Evolutionary conservation across 1,284 basidiomycete species (phyloP).

Genomic region (Marasmius sp.): DNA sequence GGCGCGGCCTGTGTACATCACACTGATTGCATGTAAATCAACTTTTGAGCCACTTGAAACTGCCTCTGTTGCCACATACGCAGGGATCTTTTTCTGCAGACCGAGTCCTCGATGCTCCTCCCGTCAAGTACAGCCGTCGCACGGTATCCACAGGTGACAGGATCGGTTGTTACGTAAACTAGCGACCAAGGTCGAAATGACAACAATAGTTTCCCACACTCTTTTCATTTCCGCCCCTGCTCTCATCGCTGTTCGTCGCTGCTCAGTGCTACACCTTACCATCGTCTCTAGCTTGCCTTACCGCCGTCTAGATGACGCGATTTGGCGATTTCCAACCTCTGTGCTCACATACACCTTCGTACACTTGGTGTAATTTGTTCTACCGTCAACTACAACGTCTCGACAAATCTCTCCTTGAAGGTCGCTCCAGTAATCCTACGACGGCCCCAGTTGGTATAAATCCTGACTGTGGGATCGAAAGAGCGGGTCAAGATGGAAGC

Average conservation of each 20-base stretch:
- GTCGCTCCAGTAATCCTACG: conserved; percentile 36
- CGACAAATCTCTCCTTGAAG: conserved; percentile 31
- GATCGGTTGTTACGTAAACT: neutral
- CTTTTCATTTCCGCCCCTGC: neutral
- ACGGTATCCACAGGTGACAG: neutral
- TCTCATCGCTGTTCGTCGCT: neutral
- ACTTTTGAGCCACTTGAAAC: too few species aligned
- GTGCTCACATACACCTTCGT: conserved; percentile 58
- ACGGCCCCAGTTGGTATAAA: conserved; percentile 60
- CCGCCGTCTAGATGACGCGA: conserved; percentile 16
- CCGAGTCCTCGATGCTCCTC: too few species aligned
- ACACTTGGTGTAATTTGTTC: conserved; percentile 74
- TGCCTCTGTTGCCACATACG: too few species aligned
- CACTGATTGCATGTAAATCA: too few species aligned
- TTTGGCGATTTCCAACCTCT: conserved; percentile 67
- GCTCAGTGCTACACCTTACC: neutral
- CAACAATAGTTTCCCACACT: neutral
- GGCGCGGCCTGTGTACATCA: too few species aligned
- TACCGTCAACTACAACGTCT: conserved; percentile 52
- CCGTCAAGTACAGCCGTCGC: too few species aligned
- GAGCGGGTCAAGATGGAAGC: conserved; percentile 41
- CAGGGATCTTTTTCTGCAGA: too few species aligned
- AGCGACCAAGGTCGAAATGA: neutral
- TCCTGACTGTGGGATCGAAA: conserved; percentile 53
- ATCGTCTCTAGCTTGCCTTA: neutral